A percentile compares a stretch with the other conserved stretches of the same genome.
Conservation (phyloP, 1,284 basidiomycete genomes). For the Wolfiporia cocos region DNA sequence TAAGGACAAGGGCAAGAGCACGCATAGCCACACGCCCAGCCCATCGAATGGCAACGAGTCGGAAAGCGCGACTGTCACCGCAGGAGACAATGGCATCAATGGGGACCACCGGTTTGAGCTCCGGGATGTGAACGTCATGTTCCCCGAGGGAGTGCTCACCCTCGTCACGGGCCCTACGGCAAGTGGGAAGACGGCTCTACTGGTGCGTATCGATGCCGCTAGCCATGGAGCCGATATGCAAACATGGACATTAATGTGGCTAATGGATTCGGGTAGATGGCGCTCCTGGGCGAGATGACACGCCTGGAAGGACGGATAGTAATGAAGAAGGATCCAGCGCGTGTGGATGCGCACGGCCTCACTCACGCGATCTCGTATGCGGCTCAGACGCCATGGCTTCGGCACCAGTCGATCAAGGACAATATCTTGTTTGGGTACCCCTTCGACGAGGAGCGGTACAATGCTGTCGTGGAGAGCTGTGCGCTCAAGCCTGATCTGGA, state of each 20-base stretch:
- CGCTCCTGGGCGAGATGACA: slow-evolving; percentile 63
- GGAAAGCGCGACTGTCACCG: slow-evolving; percentile 19
- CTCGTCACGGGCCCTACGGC: slow-evolving; percentile 72
- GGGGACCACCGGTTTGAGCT: slow-evolving; percentile 55
- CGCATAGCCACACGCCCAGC: slow-evolving; percentile 3
- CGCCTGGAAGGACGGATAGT: slow-evolving; percentile 43
- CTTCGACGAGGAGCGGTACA: slow-evolving; percentile 59
- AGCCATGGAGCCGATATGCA: too few species aligned
- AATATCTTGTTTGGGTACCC: slow-evolving; percentile 71
- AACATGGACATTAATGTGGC: too few species aligned
- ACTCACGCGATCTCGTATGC: slow-evolving; percentile 78
- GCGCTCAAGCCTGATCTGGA: slow-evolving; percentile 62
- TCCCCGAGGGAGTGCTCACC: slow-evolving; percentile 64
- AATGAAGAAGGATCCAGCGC: slow-evolving; percentile 57
- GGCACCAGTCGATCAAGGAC: slow-evolving; percentile 59
- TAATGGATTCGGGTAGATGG: slow-evolving; percentile 38
- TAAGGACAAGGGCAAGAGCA: slow-evolving; percentile 15
- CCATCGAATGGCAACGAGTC: too few species aligned
- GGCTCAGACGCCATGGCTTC: slow-evolving; percentile 83
- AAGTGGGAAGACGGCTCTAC: slow-evolving; percentile 73
- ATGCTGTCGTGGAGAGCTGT: slow-evolving; percentile 64
- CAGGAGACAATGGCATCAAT: slow-evolving; percentile 11
- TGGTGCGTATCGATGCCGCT: too few species aligned
- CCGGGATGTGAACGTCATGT: slow-evolving; percentile 55
- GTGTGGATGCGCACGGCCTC: slow-evolving; percentile 56